A percentile compares a stretch with the other conserved stretches of the same genome.
Evolutionary conservation across 2,329 filamentous ascomycete genomes (phyloP).

Genomic region (Botrytis aclada): DNA sequence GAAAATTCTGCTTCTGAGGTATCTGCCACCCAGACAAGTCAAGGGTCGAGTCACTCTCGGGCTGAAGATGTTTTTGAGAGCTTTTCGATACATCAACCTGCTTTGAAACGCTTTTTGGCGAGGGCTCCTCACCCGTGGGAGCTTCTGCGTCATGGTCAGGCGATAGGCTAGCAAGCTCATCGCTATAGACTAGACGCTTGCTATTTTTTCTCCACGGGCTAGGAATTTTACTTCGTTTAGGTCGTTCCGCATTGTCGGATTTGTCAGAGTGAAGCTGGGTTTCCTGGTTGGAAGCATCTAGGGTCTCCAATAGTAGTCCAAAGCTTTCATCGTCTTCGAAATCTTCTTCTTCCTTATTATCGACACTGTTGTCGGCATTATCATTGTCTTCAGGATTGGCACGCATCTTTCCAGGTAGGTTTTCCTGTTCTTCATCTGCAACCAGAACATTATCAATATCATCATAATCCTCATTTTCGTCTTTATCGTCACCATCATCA

Average conservation of each 20-base stretch:
- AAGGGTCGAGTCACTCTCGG: constrained; percentile 21
- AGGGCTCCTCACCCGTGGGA: constrained; percentile 9
- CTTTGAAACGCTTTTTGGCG: background rate
- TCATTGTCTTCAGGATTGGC: background rate
- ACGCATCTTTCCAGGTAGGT: constrained; percentile 1
- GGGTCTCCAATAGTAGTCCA: constrained; percentile 36
- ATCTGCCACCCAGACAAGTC: constrained; percentile 33
- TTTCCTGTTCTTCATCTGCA: constrained; percentile 35
- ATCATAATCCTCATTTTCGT: background rate
- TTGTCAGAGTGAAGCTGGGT: constrained; percentile 23
- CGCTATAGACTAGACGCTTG: constrained; percentile 35
- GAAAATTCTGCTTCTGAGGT: constrained; percentile 37
- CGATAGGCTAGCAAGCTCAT: constrained; percentile 32
- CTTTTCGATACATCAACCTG: background rate
- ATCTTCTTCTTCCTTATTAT: background rate
- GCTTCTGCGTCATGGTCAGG: constrained; percentile 18
- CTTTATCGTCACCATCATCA: constrained; percentile 19
- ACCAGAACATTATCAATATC: constrained; percentile 33
- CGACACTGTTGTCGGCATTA: background rate
- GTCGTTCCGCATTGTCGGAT: constrained; percentile 27
- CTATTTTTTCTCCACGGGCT: constrained; percentile 38
- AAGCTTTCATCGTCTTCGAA: constrained; percentile 36
- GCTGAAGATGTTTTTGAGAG: background rate
- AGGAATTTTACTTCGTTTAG: constrained; percentile 35
- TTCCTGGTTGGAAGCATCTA: constrained; percentile 33